These are phyloP conservation scores for Tolypocladium nubicola DNA, from an alignment of 2,329 filamentous ascomycete genomes.

Conservation along the genomic window DNA sequence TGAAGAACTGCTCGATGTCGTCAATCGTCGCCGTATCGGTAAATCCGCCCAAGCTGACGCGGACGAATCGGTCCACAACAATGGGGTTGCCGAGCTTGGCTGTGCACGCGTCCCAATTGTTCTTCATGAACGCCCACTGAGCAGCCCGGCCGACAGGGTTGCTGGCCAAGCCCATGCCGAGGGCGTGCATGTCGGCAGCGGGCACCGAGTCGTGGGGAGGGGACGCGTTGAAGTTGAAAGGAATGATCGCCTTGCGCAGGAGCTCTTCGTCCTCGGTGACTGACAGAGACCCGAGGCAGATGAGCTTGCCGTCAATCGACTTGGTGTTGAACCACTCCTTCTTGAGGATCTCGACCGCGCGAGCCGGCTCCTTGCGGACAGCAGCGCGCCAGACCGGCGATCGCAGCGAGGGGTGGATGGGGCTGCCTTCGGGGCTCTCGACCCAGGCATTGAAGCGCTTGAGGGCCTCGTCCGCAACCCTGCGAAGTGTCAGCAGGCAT, in stretches of 20 bases:
- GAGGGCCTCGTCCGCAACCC: conserved; percentile 61
- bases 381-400: conserved; percentile 70
- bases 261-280: conserved; percentile 59
- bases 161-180: conserved; percentile 58
- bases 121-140: conserved; percentile 79
- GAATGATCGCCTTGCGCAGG: conserved; percentile 54
- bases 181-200: conserved; percentile 77
- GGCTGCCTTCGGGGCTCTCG: conserved; percentile 52
- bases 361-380: conserved; percentile 58
- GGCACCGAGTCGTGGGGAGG: conserved; percentile 57
- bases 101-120: conserved; percentile 67
- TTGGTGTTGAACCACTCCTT: conserved; percentile 75
- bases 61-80: conserved; percentile 80
- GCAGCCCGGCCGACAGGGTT: conserved; percentile 64
- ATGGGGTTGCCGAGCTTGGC: conserved; percentile 73
- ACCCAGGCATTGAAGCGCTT: conserved; percentile 74
- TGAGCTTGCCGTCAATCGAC: conserved; percentile 84
- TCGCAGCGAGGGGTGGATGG: conserved; percentile 75
- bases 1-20: conserved; percentile 80
- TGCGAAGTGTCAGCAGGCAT: conserved; percentile 22
- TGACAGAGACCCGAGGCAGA: conserved; percentile 67
- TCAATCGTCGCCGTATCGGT: conserved; percentile 56
- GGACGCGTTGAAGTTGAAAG: conserved; percentile 65
- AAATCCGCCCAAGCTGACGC: conserved; percentile 68
- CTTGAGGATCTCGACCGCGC: conserved; percentile 64